Percentiles rank a stretch among this genome's conserved stretches.
Conservation (phyloP, 345 rosid species). For the Luvunga scandens region DNA sequence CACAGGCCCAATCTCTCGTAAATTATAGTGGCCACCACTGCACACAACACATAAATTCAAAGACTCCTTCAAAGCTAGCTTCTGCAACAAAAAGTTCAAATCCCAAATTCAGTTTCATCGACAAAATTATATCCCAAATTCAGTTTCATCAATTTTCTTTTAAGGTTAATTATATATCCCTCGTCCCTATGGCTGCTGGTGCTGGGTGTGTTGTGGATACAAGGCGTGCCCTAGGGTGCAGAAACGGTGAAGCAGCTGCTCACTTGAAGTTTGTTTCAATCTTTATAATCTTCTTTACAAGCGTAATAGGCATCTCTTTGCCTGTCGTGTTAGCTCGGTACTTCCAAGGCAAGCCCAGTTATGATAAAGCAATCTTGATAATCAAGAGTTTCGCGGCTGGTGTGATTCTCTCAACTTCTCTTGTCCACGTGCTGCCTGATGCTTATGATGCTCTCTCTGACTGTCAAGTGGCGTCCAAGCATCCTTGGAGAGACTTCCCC, state of each 20-base stretch:
- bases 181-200: constrained; percentile 21
- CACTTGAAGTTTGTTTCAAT: constrained; percentile 71
- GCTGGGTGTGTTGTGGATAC: constrained; percentile 52
- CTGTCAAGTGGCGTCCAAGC: constrained; percentile 68
- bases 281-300: constrained; percentile 62
- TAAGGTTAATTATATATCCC: no score
- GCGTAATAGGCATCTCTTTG: constrained; percentile 61
- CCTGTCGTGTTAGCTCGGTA: constrained; percentile 72
- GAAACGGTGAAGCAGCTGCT: constrained; percentile 57
- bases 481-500: constrained; percentile 91
- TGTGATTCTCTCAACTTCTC: constrained; percentile 87
- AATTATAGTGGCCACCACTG: background rate
- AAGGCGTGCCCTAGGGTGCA: constrained; percentile 51
- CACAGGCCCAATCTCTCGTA: background rate
- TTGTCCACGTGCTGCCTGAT: constrained; percentile 91
- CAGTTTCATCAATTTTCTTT: background rate
- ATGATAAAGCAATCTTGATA: constrained; percentile 62
- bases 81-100: background rate
- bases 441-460: constrained; percentile 73
- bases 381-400: constrained; percentile 98
- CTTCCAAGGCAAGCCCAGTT: constrained; percentile 76
- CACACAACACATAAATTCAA: background rate
- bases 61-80: background rate
- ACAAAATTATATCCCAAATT: background rate
- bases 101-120: background rate